These are phyloP conservation scores for Cotoneaster glaucophyllus DNA, from an alignment of 306 rosid genomes.

Conservation along the genomic window DNA sequence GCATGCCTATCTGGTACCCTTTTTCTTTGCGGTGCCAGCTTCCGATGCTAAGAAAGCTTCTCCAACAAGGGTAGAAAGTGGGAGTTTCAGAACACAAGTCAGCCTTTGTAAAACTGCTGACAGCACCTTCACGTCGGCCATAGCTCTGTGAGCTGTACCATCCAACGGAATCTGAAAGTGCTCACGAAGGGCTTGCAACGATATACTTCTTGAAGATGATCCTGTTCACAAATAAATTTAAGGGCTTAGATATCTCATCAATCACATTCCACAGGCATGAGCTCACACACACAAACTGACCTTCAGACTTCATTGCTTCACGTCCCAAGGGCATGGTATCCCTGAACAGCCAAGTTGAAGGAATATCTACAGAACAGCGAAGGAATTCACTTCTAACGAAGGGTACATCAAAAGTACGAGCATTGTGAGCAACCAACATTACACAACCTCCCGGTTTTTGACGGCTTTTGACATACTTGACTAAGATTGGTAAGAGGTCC, in stretches of 20 bases:
- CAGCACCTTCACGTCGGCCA: constrained; percentile 63
- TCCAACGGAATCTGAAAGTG: constrained; percentile 35
- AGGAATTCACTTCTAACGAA: constrained; percentile 55
- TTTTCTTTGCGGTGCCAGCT: constrained; percentile 46
- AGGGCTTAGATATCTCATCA: constrained; percentile 9
- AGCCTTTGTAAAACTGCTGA: constrained; percentile 53
- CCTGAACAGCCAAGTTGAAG: constrained; percentile 57
- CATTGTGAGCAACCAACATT: constrained; percentile 73
- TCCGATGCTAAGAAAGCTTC: constrained; percentile 54
- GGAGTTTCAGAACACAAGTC: constrained; percentile 51
- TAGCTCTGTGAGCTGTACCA: constrained; percentile 83
- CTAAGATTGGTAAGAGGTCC: constrained; percentile 67
- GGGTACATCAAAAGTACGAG: constrained; percentile 80
- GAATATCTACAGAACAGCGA: constrained; percentile 56
- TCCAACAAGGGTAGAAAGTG: constrained; percentile 42
- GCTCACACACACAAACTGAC: constrained; percentile 27
- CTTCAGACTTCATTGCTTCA: constrained; percentile 49
- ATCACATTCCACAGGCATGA: neutral
- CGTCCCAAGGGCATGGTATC: constrained; percentile 67
- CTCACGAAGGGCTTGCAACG: constrained; percentile 51
- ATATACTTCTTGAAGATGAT: constrained; percentile 12
- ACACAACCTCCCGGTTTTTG: constrained; percentile 65
- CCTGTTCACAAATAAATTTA: constrained; percentile 37
- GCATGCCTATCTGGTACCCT: constrained; percentile 37
- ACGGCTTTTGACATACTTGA: constrained; percentile 58